phyloP scores from a whole-genome alignment of 495 filamentous ascomycete species.

The Lentithecium fluviatile region DNA sequence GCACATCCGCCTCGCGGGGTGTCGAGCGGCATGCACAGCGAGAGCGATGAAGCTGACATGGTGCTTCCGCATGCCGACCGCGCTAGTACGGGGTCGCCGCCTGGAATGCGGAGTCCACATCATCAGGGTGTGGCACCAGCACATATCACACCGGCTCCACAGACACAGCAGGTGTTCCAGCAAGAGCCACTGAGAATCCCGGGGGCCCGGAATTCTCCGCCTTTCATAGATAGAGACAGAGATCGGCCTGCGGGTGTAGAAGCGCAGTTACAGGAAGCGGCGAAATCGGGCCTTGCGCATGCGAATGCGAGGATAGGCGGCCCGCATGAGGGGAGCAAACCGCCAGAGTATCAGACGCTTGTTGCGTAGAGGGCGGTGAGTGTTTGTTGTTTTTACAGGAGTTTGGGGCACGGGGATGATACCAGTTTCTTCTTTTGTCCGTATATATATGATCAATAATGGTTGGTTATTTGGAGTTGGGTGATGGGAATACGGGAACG shows the following conservation, averaged over 20 bases:
- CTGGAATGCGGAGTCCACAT: slow-evolving; percentile 1
- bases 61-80: neutral
- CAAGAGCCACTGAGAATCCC: neutral
- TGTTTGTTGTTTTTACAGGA: neutral
- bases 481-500: too few species aligned
- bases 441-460: too few species aligned
- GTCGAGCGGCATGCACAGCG: slow-evolving; percentile 17
- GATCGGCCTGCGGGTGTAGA: slow-evolving; percentile 11
- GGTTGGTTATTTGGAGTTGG: too few species aligned
- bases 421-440: neutral
- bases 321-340: neutral
- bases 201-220: neutral
- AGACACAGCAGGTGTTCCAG: neutral
- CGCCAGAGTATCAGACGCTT: slow-evolving; percentile 17
- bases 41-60: slow-evolving; percentile 16
- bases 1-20: neutral
- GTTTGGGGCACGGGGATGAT: neutral
- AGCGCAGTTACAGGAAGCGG: slow-evolving; percentile 25
- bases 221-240: slow-evolving; percentile 9
- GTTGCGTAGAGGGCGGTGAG: slow-evolving; percentile 15
- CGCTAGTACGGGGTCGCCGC: slow-evolving; percentile 19
- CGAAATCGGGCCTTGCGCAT: slow-evolving; percentile 22
- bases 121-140: neutral
- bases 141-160: neutral
- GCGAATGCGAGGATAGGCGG: slow-evolving; percentile 9